Conservation (phyloP, 176 grass and related monocot genomes). For the Oryza coarctata region DNA sequence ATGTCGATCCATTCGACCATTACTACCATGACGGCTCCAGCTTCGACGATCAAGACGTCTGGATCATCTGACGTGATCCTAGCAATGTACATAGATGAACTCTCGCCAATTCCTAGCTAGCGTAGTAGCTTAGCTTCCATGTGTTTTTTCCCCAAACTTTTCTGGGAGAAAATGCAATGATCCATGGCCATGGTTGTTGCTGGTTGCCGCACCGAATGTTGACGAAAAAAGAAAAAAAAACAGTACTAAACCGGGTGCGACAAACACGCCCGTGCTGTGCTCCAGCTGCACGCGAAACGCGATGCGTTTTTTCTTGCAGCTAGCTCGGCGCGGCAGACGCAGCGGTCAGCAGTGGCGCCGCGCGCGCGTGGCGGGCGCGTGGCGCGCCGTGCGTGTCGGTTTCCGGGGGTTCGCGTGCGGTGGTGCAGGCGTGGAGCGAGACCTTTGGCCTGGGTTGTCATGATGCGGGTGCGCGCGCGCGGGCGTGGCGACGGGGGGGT, state of each 20-base stretch:
- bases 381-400: not conserved
- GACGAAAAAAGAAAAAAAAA: not conserved
- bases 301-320: slow-evolving; percentile 17
- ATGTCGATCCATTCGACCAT: slow-evolving; percentile 40
- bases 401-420: slow-evolving; percentile 31
- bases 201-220: not conserved
- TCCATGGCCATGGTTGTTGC: not conserved
- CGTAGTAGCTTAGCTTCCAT: slow-evolving; percentile 24
- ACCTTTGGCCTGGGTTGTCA: slow-evolving; percentile 28
- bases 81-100: slow-evolving; percentile 28
- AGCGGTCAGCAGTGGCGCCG: not conserved
- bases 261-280: not conserved
- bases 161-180: not conserved
- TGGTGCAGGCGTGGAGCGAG: not conserved
- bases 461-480: not conserved
- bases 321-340: not conserved
- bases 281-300: not conserved
- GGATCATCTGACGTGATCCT: slow-evolving; percentile 31
- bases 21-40: slow-evolving; percentile 25
- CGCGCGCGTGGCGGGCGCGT: not conserved
- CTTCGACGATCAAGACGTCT: slow-evolving; percentile 42
- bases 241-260: not conserved
- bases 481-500: slow-evolving; percentile 10
- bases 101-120: not conserved
- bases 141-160: not conserved